Percentiles rank a stretch among this genome's conserved stretches.
Evolutionary conservation across 78 protist species (phyloP).

Genomic region (Tieghemostelium lacteum): DNA sequence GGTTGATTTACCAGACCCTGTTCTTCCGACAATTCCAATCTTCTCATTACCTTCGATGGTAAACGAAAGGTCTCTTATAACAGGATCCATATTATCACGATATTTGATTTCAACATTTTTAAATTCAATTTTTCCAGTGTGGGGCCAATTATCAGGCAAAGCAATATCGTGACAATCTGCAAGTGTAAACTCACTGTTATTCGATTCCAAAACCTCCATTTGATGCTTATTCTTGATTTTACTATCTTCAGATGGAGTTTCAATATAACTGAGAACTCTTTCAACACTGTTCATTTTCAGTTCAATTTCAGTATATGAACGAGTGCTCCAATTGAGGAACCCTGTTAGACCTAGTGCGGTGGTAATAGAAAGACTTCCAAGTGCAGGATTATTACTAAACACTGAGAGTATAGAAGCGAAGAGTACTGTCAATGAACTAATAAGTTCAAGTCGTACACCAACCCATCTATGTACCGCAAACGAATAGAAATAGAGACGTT

Average conservation of each 20-base stretch:
- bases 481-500: constrained; percentile 26
- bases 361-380: constrained; percentile 77
- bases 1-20: constrained; percentile 92
- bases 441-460: constrained; percentile 79
- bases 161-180: background rate
- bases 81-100: constrained; percentile 62
- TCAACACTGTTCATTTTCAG: constrained; percentile 83
- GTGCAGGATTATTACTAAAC: constrained; percentile 8
- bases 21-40: constrained; percentile 92
- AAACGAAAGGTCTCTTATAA: constrained; percentile 58
- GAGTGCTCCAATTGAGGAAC: constrained; percentile 11
- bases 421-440: constrained; percentile 36
- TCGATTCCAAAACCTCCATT: background rate
- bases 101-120: constrained; percentile 75
- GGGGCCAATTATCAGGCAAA: constrained; percentile 85
- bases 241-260: constrained; percentile 38
- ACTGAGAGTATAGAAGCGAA: constrained; percentile 43
- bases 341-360: constrained; percentile 63
- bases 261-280: constrained; percentile 10
- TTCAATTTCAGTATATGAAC: constrained; percentile 74
- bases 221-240: background rate
- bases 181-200: background rate
- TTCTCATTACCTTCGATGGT: background rate
- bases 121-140: constrained; percentile 63
- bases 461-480: constrained; percentile 85